phyloP scores from a whole-genome alignment of 208 protist species.

The Trichomonas vaginalis region DNA sequence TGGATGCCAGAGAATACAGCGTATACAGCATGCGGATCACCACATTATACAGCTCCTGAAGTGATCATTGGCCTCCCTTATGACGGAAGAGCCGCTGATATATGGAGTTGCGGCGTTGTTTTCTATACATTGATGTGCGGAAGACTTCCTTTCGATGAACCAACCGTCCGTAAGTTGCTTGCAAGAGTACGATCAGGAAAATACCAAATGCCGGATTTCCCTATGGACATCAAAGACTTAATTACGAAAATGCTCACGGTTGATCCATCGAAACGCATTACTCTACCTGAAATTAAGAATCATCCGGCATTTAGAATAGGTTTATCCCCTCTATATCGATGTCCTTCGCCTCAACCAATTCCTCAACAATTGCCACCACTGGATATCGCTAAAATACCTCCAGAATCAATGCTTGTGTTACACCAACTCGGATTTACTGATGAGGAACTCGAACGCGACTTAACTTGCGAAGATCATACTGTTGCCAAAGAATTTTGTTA shows the following conservation, averaged over 20 bases:
- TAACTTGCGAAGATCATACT: background rate
- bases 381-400: background rate
- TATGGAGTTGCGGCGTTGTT: conserved; percentile 26
- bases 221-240: conserved; percentile 1
- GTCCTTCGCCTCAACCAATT: background rate
- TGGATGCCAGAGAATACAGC: background rate
- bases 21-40: conserved; percentile 24
- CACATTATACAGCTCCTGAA: conserved; percentile 25
- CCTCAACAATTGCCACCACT: background rate
- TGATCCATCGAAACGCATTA: conserved; percentile 19
- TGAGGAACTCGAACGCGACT: background rate
- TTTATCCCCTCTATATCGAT: background rate
- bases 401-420: background rate
- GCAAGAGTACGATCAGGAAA: background rate
- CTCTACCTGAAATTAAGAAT: conserved; percentile 19
- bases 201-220: background rate
- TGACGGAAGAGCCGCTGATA: background rate
- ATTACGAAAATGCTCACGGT: conserved; percentile 22
- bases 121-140: conserved; percentile 19
- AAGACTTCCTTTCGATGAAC: background rate
- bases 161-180: background rate
- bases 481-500: background rate
- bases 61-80: background rate
- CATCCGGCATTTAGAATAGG: conserved; percentile 21
- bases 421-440: background rate